Evolutionary conservation across 305 asterid genomes (phyloP).

Genomic region (Nicotiana rustica): DNA sequence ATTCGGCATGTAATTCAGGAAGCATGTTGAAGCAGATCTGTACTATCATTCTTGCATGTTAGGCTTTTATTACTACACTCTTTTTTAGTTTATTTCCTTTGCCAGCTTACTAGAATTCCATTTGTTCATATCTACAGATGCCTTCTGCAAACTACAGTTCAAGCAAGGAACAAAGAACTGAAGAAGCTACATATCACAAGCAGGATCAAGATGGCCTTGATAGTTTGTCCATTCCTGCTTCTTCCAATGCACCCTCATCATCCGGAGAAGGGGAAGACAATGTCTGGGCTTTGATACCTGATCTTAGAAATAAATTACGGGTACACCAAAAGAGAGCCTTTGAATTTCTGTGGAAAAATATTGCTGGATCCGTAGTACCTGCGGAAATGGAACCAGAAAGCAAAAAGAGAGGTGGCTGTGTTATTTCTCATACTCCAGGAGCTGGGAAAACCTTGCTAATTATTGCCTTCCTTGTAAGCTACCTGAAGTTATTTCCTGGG

Average conservation of each 20-base stretch:
- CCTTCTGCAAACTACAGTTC: constrained; percentile 44
- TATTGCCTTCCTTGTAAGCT: constrained; percentile 90
- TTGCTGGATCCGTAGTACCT: constrained; percentile 86
- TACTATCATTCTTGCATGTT: not conserved
- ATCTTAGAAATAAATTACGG: constrained; percentile 67
- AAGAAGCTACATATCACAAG: constrained; percentile 52
- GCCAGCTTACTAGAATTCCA: constrained; percentile 6
- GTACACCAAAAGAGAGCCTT: constrained; percentile 85
- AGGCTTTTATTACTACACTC: constrained; percentile 21
- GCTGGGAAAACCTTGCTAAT: constrained; percentile 95
- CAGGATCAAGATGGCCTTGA: constrained; percentile 48
- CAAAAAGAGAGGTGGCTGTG: constrained; percentile 89
- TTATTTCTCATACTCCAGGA: constrained; percentile 96
- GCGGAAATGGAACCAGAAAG: constrained; percentile 68
- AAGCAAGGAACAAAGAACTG: constrained; percentile 66
- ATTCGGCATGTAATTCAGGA: constrained; percentile 10
- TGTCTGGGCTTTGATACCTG: constrained; percentile 94
- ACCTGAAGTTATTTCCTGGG: constrained; percentile 90
- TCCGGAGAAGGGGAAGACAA: constrained; percentile 60
- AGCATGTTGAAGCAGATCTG: constrained; percentile 12
- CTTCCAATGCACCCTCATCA: constrained; percentile 56
- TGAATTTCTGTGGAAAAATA: constrained; percentile 91
- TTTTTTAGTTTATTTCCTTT: not conserved
- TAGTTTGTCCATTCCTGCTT: constrained; percentile 59
- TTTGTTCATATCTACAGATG: constrained; percentile 47